Evolutionary conservation across 2,329 filamentous ascomycete species (phyloP), one percentile per base, ranked within the genome.

Genomic region (Elsinoe ampelina): DNA sequence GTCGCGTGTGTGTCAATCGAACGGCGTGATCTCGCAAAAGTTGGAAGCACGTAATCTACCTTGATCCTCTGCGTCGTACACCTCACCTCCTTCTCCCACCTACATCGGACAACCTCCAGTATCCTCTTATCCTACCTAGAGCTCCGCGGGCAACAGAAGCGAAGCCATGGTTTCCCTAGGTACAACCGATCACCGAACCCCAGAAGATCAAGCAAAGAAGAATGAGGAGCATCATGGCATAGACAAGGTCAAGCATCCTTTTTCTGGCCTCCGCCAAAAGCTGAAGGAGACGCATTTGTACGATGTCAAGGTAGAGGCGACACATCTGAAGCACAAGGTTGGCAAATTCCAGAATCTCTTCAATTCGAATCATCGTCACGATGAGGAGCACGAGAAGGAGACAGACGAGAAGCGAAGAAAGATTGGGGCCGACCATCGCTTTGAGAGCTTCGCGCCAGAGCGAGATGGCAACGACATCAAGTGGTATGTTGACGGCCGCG

Each of bases 401-500:
- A 92, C 88, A 42, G 92, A 97, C 68, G 80, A 80, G 11, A 95
- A 95, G 74, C 82, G 93, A 58, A 80, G 78, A 17, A 78, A 74
- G 13, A 85, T 93, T 51, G 78, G 80, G 62, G 81, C 92, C 58
- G 78, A 81, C 12, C 84, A 97, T 68, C 84, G 92, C 41, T 97
- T 90, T 74, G 70, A 86, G n/a, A 95, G 89, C 3, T 98, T 87
- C 72, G 95, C 95, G 36, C 92, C 92, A 0, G 85, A 92, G 68
- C 83, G 85, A 42, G 84, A 92, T 10, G 86, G 85, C 26, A 96
- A 97, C 70, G 78, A 87, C 58, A 78, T 93, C 68, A 97, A 97
- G 75, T 98, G 92, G 91, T 97, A 96, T 72, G 89, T 97, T 10
- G 93, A 97, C 68, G 93, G 90, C 2, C 80, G 90, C 60, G 87